Conservation (phyloP, 805 yeast species). For the Brettanomyces sp. region DNA sequence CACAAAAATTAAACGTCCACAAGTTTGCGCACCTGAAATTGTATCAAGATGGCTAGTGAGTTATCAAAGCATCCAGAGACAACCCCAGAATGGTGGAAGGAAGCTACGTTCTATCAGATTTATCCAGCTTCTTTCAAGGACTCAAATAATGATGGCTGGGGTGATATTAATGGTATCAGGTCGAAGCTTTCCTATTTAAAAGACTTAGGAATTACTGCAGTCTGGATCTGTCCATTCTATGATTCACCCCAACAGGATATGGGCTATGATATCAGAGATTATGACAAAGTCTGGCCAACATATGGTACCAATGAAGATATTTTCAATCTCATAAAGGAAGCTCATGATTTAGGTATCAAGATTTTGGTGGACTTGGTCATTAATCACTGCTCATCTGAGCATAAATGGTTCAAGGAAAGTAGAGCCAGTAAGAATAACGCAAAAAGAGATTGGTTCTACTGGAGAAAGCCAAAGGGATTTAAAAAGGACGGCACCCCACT, state of each 20-base stretch:
- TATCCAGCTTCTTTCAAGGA: conserved; percentile 57
- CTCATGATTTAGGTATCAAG: conserved; percentile 41
- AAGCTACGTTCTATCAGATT: conserved; percentile 47
- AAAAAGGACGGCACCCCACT: conserved; percentile 42
- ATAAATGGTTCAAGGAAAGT: conserved; percentile 50
- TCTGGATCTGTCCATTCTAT: conserved; percentile 52
- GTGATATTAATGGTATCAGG: conserved; percentile 47
- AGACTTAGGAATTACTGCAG: conserved; percentile 14
- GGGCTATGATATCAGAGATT: conserved; percentile 54
- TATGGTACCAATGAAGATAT: conserved; percentile 49
- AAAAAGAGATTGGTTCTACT: conserved; percentile 53
- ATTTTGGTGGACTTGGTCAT: conserved; percentile 47
- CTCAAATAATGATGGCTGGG: conserved; percentile 49
- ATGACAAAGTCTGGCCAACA: conserved; percentile 39
- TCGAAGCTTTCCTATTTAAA: conserved; percentile 20
- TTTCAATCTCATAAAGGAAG: conserved; percentile 36
- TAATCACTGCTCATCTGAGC: conserved; percentile 48
- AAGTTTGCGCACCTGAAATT: too few relatives aligned
- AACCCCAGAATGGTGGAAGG: conserved; percentile 41
- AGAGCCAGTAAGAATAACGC: conserved; percentile 40
- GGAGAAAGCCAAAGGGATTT: conserved; percentile 38
- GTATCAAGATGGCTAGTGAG: too few relatives aligned
- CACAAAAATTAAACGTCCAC: too few relatives aligned
- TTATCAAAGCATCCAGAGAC: neutral
- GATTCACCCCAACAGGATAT: conserved; percentile 53